A percentile compares a stretch with the other conserved stretches of the same genome.
phyloP scores from a whole-genome alignment of 2,329 filamentous ascomycete genomes.

The Claviceps paspali region DNA sequence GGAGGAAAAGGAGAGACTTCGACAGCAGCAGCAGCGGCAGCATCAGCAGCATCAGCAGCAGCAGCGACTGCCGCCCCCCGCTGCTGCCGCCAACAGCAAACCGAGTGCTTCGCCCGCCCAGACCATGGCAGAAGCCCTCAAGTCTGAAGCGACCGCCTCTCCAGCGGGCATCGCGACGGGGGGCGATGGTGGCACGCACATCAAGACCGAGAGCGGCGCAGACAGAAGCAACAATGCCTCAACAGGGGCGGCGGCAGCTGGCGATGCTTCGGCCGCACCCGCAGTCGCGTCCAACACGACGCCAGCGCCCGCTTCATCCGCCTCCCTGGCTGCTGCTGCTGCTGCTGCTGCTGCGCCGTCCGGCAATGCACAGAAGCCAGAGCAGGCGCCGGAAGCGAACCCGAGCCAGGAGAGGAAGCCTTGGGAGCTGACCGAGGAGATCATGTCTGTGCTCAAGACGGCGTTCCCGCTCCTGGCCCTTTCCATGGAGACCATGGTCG shows the following conservation, averaged over 20 bases:
- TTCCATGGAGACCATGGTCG: slow-evolving; percentile 99
- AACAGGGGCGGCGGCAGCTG: neutral
- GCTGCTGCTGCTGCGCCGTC: slow-evolving; percentile 1
- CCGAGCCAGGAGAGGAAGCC: slow-evolving; percentile 56
- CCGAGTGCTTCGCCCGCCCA: slow-evolving; percentile 31
- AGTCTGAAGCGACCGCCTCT: slow-evolving; percentile 23
- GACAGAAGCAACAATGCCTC: slow-evolving; percentile 5
- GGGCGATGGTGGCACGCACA: slow-evolving; percentile 22
- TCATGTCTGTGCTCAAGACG: slow-evolving; percentile 90
- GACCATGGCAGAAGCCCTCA: slow-evolving; percentile 36
- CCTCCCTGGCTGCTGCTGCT: too few species aligned
- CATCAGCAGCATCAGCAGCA: too few species aligned
- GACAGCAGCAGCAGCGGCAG: slow-evolving; percentile 34
- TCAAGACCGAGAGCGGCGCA: slow-evolving; percentile 31
- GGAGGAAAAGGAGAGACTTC: slow-evolving; percentile 53
- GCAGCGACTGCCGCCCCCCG: too few species aligned
- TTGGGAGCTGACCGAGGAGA: slow-evolving; percentile 93
- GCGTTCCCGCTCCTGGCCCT: slow-evolving; percentile 89
- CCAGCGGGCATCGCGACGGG: slow-evolving; percentile 37
- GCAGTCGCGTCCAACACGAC: too few species aligned
- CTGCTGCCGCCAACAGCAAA: slow-evolving; percentile 28
- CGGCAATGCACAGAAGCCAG: slow-evolving; percentile 10
- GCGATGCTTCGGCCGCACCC: too few species aligned
- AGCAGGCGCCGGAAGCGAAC: slow-evolving; percentile 6
- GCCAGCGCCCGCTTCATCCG: too few species aligned